Evolutionary conservation across 2,329 filamentous ascomycete genomes (phyloP), one percentile per base, ranked within the genome.

Genomic region (Xylaria sp.): DNA sequence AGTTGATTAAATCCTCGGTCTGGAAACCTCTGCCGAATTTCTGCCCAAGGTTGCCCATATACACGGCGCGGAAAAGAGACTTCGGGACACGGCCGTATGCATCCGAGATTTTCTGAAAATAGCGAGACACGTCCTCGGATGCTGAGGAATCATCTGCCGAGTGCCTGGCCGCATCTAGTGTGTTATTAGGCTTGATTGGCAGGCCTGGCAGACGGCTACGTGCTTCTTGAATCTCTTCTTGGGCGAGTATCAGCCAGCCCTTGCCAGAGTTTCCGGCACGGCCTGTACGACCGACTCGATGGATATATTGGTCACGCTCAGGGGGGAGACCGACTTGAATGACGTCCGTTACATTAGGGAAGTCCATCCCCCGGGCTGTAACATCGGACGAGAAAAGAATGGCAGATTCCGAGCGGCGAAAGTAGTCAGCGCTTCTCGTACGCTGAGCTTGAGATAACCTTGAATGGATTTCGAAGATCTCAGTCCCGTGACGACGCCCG

Each of bases 321-420:
- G 81, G 78, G 1, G 91, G 89, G 4, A 84, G 71, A 65, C 91
- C 89, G 15, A 92, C 73, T 71, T 94, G 91, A 61, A 94, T 88
- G 64, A 93, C 90, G 71, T 92, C 90, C n/a, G 89, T 90, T 21
- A 94, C 91, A 56, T 87, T 82, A 28, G 91, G 91, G 78, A 93
- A 93, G 74, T 94, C 91, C 89, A 94, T 92, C 68, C 91, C 91
- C 75, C 91, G 84, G 12, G 91, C 90, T 5, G 90, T 91, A 33
- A 94, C 91, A 75, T 94, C 91, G 2, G 91, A 92, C 1, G 91
- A 92, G 73, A 93, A 84, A 47, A 94, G 82, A 59, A 94, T 81
- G 28, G 83, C 92, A 33, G 83, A 84, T 28, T 78, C 73, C n/a
- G 86, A 78, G 14, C 71, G 72, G 47, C 91, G 88, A 86, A 97